These are phyloP conservation scores for Phytopythium delawarense DNA, from an alignment of 352 stramenopile genomes.

Conservation along the genomic window DNA sequence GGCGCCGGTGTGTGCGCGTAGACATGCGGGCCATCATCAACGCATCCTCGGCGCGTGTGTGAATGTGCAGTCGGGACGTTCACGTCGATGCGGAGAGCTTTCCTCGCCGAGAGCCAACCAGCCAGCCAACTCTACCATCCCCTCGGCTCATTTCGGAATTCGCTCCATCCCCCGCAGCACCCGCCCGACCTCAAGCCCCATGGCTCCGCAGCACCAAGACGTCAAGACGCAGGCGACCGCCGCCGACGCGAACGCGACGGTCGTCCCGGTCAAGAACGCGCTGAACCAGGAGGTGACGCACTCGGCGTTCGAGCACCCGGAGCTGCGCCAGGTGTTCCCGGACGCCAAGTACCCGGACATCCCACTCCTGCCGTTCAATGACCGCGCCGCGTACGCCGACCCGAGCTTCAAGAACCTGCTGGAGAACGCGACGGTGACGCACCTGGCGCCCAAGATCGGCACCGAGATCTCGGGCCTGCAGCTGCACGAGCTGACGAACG, in stretches of 20 bases:
- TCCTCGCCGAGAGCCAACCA: background rate
- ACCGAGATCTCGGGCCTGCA: constrained; percentile 17
- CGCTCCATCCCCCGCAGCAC: background rate
- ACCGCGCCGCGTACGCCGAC: constrained; percentile 27
- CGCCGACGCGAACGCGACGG: background rate
- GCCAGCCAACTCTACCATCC: background rate
- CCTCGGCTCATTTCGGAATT: constrained; percentile 4
- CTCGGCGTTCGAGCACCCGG: constrained; percentile 15
- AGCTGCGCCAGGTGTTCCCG: constrained; percentile 24
- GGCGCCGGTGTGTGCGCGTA: background rate
- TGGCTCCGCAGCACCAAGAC: constrained; percentile 22
- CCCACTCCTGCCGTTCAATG: constrained; percentile 20
- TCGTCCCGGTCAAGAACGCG: constrained; percentile 21
- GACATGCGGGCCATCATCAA: background rate
- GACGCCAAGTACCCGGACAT: constrained; percentile 27
- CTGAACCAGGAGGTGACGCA: constrained; percentile 17
- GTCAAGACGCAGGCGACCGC: constrained; percentile 4
- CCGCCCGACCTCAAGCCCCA: background rate
- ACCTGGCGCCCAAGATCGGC: constrained; percentile 20
- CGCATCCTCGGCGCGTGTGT: background rate
- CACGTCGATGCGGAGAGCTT: background rate
- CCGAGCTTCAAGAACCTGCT: constrained; percentile 31
- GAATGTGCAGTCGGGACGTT: background rate
- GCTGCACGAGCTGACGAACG: constrained; percentile 8
- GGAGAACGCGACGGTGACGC: constrained; percentile 11